Percentiles rank a stretch among this genome's conserved stretches.
Conservation (phyloP, 2,329 filamentous ascomycete species). For the Celoporthe dispersa region DNA sequence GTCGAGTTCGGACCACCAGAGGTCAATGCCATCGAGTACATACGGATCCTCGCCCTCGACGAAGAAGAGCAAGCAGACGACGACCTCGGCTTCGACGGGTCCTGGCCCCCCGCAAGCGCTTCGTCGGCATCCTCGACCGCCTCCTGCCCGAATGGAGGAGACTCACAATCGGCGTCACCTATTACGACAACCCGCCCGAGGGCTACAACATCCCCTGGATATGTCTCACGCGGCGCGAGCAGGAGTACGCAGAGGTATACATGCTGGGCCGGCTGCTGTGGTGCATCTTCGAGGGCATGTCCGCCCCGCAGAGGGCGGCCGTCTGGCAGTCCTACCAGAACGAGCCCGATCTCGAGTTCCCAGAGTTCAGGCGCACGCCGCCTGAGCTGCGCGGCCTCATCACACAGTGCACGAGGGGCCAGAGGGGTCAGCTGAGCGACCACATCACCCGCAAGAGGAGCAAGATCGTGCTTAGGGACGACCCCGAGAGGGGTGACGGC, state of each 20-base stretch:
- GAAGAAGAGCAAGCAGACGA: conserved; percentile 47
- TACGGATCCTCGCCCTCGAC: conserved; percentile 57
- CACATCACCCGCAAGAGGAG: conserved; percentile 51
- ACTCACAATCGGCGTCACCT: conserved; percentile 45
- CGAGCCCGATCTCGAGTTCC: conserved; percentile 62
- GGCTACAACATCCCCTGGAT: conserved; percentile 64
- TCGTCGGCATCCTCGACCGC: conserved; percentile 45
- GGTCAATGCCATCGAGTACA: conserved; percentile 62
- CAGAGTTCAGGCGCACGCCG: conserved; percentile 54
- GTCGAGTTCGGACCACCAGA: conserved; percentile 65
- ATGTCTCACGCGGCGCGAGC: conserved; percentile 53
- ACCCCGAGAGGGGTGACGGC: conserved; percentile 37
- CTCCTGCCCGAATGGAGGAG: conserved; percentile 54
- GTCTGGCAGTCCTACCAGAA: conserved; percentile 64
- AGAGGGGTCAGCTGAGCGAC: conserved; percentile 49
- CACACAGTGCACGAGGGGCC: conserved; percentile 55
- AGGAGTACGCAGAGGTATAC: conserved; percentile 64
- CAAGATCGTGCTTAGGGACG: conserved; percentile 46
- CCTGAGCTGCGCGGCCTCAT: conserved; percentile 51
- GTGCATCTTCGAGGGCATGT: conserved; percentile 66
- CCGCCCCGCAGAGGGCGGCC: conserved; percentile 59
- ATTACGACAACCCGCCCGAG: conserved; percentile 50
- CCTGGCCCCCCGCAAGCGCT: conserved; percentile 40
- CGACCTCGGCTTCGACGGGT: conserved; percentile 42
- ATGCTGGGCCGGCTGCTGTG: conserved; percentile 66